Conservation (phyloP, 2,329 filamentous ascomycete genomes). For the Pseudogymnoascus sp. region DNA sequence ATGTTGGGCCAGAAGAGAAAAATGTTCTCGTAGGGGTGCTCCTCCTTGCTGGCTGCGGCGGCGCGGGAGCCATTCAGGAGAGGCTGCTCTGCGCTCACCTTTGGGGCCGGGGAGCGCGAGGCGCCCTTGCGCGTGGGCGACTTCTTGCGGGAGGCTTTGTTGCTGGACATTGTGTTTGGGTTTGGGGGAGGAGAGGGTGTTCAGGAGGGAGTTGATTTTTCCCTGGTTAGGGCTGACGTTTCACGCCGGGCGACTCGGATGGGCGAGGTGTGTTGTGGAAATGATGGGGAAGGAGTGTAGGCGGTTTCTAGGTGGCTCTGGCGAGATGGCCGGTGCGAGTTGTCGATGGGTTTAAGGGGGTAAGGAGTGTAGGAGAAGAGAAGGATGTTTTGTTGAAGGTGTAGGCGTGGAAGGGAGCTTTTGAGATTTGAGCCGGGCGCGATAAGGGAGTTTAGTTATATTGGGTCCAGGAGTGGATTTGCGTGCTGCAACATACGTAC, state of each 20-base stretch:
- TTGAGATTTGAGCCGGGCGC: background rate
- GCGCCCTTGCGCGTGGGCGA: background rate
- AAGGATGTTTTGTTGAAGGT: background rate
- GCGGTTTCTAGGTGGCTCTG: background rate
- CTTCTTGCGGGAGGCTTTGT: constrained; percentile 5
- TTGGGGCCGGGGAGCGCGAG: background rate
- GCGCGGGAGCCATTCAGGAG: constrained; percentile 40
- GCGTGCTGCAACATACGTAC: background rate
- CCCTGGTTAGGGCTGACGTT: constrained; percentile 5
- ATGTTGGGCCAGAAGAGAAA: constrained; percentile 77
- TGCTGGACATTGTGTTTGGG: background rate
- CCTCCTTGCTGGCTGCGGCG: constrained; percentile 29
- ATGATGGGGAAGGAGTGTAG: background rate
- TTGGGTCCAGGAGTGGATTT: background rate
- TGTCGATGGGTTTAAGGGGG: background rate
- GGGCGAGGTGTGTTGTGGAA: background rate
- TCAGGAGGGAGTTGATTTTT: constrained; percentile 2
- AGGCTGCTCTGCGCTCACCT: constrained; percentile 12
- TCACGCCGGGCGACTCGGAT: background rate
- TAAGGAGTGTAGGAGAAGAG: background rate
- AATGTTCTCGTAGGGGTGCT: constrained; percentile 56
- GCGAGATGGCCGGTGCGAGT: background rate
- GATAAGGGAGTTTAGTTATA: constrained; percentile 7
- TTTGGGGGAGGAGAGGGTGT: background rate
- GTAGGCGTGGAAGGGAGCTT: background rate